Evolutionary conservation across 179 eudicot species (phyloP).

Genomic region (Beta lomatogona): DNA sequence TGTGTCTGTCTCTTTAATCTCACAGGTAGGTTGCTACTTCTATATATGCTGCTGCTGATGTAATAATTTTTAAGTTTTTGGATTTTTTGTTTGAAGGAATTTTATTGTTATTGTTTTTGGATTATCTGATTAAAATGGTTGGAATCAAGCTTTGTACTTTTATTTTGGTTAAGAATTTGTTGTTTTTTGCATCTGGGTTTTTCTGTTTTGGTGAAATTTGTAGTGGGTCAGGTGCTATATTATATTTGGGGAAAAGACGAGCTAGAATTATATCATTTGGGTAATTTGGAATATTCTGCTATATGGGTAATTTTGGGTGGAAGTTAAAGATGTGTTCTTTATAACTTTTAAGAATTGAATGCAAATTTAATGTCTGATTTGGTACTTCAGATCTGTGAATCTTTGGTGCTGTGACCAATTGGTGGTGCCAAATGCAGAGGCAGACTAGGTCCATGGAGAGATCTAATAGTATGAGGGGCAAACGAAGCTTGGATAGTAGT

Average conservation of each 20-base stretch:
- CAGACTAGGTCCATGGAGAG: conserved; percentile 85
- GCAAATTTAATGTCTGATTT: conserved; percentile 8
- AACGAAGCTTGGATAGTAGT: conserved; percentile 62
- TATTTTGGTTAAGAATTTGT: background rate
- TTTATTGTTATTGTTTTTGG: background rate
- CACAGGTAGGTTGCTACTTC: background rate
- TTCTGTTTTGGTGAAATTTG: background rate
- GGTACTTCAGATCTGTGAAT: conserved; percentile 48
- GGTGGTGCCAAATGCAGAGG: conserved; percentile 47
- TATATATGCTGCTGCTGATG: background rate
- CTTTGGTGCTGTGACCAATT: conserved; percentile 31
- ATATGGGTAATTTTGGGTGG: conserved; percentile 14
- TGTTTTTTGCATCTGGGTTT: conserved; percentile 24
- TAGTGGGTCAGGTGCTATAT: conserved; percentile 12
- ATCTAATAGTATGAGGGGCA: conserved; percentile 79
- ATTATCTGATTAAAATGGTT: background rate
- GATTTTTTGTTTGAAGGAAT: background rate
- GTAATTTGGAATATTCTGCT: conserved; percentile 6
- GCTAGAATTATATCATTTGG: background rate
- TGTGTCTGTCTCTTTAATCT: conserved; percentile 2
- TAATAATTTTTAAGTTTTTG: conserved; percentile 17
- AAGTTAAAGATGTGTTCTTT: conserved; percentile 15
- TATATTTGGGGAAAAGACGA: background rate
- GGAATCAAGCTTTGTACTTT: background rate
- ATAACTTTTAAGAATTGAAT: conserved; percentile 13